phyloP scores from a whole-genome alignment of 192 early-diverging fungal genomes.

The Coemansia sp. region DNA sequence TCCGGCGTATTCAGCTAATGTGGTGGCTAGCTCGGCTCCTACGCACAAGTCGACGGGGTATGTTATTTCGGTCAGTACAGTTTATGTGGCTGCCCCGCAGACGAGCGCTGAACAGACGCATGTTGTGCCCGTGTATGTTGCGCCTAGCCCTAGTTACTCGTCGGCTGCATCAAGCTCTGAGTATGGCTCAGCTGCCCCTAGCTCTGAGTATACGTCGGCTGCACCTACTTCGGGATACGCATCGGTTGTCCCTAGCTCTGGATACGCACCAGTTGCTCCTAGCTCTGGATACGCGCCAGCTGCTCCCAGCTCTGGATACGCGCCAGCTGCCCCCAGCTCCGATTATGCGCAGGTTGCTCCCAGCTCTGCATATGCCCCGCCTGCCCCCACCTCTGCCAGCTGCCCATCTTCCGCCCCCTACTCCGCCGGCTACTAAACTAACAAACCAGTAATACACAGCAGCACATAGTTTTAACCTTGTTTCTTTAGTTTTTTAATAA shows the following conservation, averaged over 20 bases:
- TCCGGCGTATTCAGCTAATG: neutral
- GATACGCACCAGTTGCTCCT: neutral
- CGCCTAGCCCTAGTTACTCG: neutral
- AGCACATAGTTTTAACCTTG: neutral
- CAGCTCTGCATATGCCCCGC: neutral
- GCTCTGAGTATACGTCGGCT: neutral
- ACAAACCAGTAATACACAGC: neutral
- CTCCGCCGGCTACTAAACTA: slow-evolving; percentile 6
- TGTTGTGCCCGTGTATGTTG: slow-evolving; percentile 2
- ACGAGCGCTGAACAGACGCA: slow-evolving; percentile 1
- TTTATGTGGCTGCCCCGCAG: slow-evolving; percentile 8
- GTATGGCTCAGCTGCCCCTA: neutral
- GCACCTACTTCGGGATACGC: neutral
- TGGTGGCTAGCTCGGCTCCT: slow-evolving; percentile 8
- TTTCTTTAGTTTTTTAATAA: neutral
- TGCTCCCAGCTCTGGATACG: slow-evolving; percentile 4
- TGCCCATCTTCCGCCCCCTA: neutral
- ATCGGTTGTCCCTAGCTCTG: neutral
- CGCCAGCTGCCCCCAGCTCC: neutral
- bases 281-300: neutral
- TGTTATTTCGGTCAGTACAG: slow-evolving; percentile 31
- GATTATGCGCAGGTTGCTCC: neutral
- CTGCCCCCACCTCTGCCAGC: neutral
- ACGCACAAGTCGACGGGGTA: slow-evolving; percentile 20
- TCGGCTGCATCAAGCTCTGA: neutral